phyloP scores from a whole-genome alignment of 2,329 filamentous ascomycete species.

The Celoporthe dispersa region DNA sequence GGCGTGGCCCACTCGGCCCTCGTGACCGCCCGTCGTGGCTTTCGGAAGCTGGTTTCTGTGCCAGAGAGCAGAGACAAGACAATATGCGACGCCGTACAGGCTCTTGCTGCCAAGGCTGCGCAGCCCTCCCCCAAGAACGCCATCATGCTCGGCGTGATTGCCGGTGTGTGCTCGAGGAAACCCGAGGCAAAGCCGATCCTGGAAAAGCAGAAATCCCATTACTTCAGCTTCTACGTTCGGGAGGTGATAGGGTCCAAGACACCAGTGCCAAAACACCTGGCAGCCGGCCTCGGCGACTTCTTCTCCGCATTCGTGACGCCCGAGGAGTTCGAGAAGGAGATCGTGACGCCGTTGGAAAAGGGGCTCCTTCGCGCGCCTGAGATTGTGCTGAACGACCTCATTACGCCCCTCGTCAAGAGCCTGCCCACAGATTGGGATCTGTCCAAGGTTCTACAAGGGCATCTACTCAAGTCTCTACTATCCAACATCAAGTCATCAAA shows the following conservation, averaged over 20 bases:
- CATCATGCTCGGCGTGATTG: conserved; percentile 80
- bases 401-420: conserved; percentile 73
- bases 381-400: conserved; percentile 78
- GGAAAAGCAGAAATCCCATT: conserved; percentile 68
- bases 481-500: conserved; percentile 93
- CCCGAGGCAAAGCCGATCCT: conserved; percentile 65
- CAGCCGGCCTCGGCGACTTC: conserved; percentile 78
- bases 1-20: conserved; percentile 75
- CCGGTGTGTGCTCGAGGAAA: conserved; percentile 81
- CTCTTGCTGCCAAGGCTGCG: conserved; percentile 70
- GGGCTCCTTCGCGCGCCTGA: conserved; percentile 87
- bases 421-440: conserved; percentile 76
- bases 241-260: conserved; percentile 83
- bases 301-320: conserved; percentile 74
- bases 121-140: conserved; percentile 72
- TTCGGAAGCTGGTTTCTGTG: conserved; percentile 73
- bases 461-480: conserved; percentile 84
- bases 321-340: conserved; percentile 74
- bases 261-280: conserved; percentile 71
- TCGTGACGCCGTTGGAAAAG: conserved; percentile 86
- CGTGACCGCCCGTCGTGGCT: conserved; percentile 76
- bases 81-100: conserved; percentile 65
- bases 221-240: conserved; percentile 82
- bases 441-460: conserved; percentile 71
- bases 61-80: conserved; percentile 62